Evolutionary conservation across 768 basidiomycete species (phyloP), one percentile per base, ranked within the genome.

Genomic region (Serendipita sp.): DNA sequence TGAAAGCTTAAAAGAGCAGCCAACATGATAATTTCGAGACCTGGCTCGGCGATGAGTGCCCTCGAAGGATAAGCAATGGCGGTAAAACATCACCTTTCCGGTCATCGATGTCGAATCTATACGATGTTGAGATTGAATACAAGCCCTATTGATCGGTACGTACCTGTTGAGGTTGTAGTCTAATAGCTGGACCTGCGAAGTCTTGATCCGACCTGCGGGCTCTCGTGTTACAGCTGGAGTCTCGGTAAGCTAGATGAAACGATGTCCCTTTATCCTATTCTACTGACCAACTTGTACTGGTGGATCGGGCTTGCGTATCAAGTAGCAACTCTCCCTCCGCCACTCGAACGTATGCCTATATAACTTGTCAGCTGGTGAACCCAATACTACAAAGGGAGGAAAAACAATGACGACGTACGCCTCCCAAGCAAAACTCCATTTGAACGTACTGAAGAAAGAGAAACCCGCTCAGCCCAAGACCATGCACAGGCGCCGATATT

Each of bases 131-230:
- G 43, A 48, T 37, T 29, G 63, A 44, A n/a, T 29, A 29, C 11
- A 31, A 3, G 27, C 36, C 33, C 44, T 16, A 6, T 13, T 16
- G 60, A 31, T 11, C 4, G 46, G 34, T 67, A 75, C 53, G 34
- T 66, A 85, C 88, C 89, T 75, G 69, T 90, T 83, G 43, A 92
- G 76, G 69, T 92, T 92, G 67, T 91, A 92, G 72, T 92, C 89
- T 3, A 92, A 75, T 29, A 92, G 81, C 69, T 92, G 90, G 33
- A 90, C 76, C 2, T 83, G 78, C 0, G 80, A 72, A 11, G 85
- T 83, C 69, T 82, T 85, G 50, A 85, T 75, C 27, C 81, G 77
- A 4, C 86, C 84, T 1, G 83, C 76, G 1, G 83, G 80, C 66
- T 90, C 90, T 69, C 85, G 89, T 2, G 87, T 89, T 33, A 90